These are phyloP conservation scores for Beauveria asiatica DNA, from an alignment of 2,329 filamentous ascomycete genomes.

Conservation along the genomic window DNA sequence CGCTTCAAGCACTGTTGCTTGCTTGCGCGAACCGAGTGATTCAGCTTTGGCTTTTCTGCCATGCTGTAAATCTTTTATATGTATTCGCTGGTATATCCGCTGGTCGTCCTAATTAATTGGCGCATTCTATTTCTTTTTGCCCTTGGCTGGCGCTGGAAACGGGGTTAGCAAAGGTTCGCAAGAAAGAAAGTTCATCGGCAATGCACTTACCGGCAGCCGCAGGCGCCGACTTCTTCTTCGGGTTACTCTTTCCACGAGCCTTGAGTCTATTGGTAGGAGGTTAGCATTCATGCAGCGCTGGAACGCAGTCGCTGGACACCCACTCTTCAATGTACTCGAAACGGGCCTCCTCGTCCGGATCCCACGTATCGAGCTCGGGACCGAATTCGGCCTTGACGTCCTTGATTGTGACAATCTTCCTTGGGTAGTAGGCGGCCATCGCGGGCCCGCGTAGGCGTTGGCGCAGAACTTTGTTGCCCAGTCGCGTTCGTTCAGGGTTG, in stretches of 20 bases:
- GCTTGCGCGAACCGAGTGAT: background rate
- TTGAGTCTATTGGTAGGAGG: constrained; percentile 47
- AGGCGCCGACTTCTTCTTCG: constrained; percentile 72
- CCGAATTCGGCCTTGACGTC: constrained; percentile 65
- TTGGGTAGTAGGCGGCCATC: constrained; percentile 82
- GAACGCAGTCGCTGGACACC: constrained; percentile 17
- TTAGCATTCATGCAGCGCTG: constrained; percentile 20
- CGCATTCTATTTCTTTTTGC: constrained; percentile 16
- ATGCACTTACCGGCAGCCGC: constrained; percentile 20
- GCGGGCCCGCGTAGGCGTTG: constrained; percentile 79
- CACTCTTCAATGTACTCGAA: constrained; percentile 64
- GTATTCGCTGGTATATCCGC: background rate
- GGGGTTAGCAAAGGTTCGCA: background rate
- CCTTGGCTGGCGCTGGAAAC: constrained; percentile 18
- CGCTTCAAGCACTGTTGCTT: background rate
- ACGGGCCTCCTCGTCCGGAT: constrained; percentile 73
- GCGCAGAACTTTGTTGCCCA: constrained; percentile 87
- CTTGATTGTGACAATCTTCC: constrained; percentile 59
- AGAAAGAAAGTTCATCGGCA: background rate
- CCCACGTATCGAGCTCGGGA: constrained; percentile 57
- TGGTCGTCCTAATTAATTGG: background rate
- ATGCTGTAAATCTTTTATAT: background rate
- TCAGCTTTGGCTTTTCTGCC: background rate
- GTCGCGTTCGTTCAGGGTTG: constrained; percentile 74
- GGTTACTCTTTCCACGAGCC: constrained; percentile 74